Conservation (phyloP, 176 grass and related monocot species). For the Lolium rigidum region DNA sequence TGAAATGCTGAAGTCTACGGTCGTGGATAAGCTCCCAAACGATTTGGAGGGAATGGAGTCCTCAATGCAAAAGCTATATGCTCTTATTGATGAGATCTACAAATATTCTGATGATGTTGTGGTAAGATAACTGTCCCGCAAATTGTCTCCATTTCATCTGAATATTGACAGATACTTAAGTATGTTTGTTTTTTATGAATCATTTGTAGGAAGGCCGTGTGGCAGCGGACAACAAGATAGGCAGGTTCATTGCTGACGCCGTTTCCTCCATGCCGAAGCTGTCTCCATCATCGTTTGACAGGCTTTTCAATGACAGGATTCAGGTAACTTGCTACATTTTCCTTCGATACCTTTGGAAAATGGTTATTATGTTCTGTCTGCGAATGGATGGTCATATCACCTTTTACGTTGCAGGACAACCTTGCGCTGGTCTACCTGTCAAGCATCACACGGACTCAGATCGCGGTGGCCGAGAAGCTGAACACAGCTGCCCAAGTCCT, state of each 20-base stretch:
- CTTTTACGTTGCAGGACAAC: constrained; percentile 67
- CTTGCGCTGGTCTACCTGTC: constrained; percentile 83
- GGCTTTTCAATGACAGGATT: constrained; percentile 91
- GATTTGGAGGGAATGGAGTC: constrained; percentile 95
- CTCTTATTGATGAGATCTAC: constrained; percentile 89
- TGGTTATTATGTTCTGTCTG: background rate
- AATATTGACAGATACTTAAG: background rate
- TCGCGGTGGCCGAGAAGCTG: constrained; percentile 86
- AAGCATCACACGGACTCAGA: constrained; percentile 90
- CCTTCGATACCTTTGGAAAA: background rate
- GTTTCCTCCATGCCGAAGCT: constrained; percentile 81
- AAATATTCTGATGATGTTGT: constrained; percentile 96
- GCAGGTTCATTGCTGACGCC: constrained; percentile 69
- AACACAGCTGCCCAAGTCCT: constrained; percentile 88
- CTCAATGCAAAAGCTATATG: constrained; percentile 76
- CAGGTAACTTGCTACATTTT: constrained; percentile 48
- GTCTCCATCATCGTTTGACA: constrained; percentile 79
- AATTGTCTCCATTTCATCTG: background rate
- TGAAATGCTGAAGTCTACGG: constrained; percentile 80
- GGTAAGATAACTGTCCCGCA: constrained; percentile 43
- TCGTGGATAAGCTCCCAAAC: constrained; percentile 86
- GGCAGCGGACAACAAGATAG: constrained; percentile 72
- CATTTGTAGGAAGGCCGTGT: constrained; percentile 69
- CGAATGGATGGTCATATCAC: background rate
- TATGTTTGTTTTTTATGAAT: background rate